Conservation (phyloP, 768 basidiomycete genomes). For the Steccherinum ochraceum region DNA sequence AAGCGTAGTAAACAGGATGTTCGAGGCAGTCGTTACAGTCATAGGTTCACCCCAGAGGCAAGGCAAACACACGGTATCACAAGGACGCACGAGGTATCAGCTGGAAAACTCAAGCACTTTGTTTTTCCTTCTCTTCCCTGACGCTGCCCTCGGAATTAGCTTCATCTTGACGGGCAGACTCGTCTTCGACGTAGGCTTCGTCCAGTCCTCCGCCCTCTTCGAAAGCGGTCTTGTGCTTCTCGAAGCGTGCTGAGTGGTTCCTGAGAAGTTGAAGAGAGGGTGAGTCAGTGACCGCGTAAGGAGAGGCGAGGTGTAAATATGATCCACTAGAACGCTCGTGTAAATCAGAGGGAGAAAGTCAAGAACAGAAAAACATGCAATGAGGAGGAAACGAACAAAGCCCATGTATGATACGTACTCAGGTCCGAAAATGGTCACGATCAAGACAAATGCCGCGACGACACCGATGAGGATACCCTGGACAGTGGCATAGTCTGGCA, state of each 20-base stretch:
- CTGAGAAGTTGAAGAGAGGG: slow-evolving; percentile 6
- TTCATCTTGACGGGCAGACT: background rate
- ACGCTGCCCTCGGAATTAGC: background rate
- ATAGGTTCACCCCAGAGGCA: too few species aligned
- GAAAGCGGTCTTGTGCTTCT: slow-evolving; percentile 73
- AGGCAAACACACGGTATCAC: too few species aligned
- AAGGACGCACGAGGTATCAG: too few species aligned
- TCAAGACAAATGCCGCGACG: slow-evolving; percentile 69
- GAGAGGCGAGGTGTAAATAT: background rate
- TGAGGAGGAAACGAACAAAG: background rate
- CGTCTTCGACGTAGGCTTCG: slow-evolving; percentile 31
- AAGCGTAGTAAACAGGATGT: too few species aligned
- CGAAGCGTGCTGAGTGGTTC: slow-evolving; percentile 58
- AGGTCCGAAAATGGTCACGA: slow-evolving; percentile 75
- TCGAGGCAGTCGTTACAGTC: too few species aligned
- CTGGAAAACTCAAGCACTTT: too few species aligned
- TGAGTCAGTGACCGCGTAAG: background rate
- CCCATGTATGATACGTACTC: slow-evolving; percentile 45
- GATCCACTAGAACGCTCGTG: background rate
- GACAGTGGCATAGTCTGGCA: slow-evolving; percentile 48
- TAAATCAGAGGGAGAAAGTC: too few species aligned
- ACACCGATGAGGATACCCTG: slow-evolving; percentile 86
- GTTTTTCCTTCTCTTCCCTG: background rate
- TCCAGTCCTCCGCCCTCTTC: slow-evolving; percentile 61
- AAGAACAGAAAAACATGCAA: background rate